These are phyloP conservation scores for Cordia subcordata DNA, from an alignment of 257 asterid genomes.

Conservation along the genomic window DNA sequence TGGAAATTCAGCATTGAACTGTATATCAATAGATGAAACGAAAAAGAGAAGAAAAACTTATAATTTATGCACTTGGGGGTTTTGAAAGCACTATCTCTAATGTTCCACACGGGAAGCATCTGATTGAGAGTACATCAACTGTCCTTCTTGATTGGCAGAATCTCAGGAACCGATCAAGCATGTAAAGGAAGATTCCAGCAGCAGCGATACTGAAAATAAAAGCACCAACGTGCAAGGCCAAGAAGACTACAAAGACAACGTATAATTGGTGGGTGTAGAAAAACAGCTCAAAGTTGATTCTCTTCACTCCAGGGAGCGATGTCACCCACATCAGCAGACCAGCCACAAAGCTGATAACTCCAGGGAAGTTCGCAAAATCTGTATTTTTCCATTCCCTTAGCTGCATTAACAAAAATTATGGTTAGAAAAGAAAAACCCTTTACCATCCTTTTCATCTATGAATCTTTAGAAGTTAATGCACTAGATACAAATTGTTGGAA, in stretches of 20 bases:
- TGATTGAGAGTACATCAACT: slow-evolving; percentile 53
- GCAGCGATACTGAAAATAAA: slow-evolving; percentile 55
- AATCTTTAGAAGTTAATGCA: neutral
- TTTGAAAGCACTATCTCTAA: slow-evolving; percentile 66
- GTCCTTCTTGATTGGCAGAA: slow-evolving; percentile 67
- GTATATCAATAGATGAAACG: neutral
- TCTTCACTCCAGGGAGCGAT: slow-evolving; percentile 67
- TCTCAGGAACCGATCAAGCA: slow-evolving; percentile 78
- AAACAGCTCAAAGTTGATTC: slow-evolving; percentile 58
- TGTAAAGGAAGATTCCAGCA: slow-evolving; percentile 61
- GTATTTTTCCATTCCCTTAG: slow-evolving; percentile 37
- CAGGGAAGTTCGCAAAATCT: slow-evolving; percentile 61
- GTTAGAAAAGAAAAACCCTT: too few relatives aligned
- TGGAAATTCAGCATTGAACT: neutral
- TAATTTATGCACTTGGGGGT: slow-evolving; percentile 60
- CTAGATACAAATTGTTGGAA: too few relatives aligned
- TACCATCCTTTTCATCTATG: neutral
- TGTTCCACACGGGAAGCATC: slow-evolving; percentile 65
- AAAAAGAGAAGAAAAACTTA: neutral
- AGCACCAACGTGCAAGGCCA: slow-evolving; percentile 71
- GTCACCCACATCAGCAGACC: slow-evolving; percentile 81
- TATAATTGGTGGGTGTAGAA: slow-evolving; percentile 72
- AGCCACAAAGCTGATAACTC: slow-evolving; percentile 66
- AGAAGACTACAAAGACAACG: slow-evolving; percentile 49
- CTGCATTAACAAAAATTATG: slow-evolving; percentile 35